phyloP scores from a whole-genome alignment of 2,329 filamentous ascomycete species.

The Chrysoporthe austroafricana region DNA sequence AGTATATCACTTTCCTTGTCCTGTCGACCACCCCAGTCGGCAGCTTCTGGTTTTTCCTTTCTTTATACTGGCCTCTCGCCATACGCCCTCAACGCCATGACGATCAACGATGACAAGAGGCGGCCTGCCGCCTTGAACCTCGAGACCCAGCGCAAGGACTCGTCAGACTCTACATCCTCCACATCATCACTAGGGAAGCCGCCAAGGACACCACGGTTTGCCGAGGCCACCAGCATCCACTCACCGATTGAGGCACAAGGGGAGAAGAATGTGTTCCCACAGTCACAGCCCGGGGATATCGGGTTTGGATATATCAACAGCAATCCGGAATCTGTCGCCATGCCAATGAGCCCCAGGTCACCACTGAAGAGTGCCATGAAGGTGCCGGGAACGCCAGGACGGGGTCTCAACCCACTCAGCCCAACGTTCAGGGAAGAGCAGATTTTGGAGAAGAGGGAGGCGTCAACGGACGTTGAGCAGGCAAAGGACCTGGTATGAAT shows the following conservation, averaged over 20 bases:
- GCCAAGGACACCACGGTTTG: slow-evolving; percentile 77
- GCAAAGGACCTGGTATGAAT: slow-evolving; percentile 80
- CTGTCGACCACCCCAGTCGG: slow-evolving; percentile 16
- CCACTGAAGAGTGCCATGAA: slow-evolving; percentile 90
- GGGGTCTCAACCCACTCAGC: slow-evolving; percentile 79
- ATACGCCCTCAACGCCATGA: slow-evolving; percentile 39
- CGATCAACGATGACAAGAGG: slow-evolving; percentile 54
- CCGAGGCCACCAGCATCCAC: slow-evolving; percentile 78
- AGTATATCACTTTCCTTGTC: slow-evolving; percentile 32
- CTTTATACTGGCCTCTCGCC: slow-evolving; percentile 31
- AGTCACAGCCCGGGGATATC: slow-evolving; percentile 79
- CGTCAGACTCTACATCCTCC: slow-evolving; percentile 56
- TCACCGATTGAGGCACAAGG: slow-evolving; percentile 68
- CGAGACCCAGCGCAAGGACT: slow-evolving; percentile 51
- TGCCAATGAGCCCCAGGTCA: slow-evolving; percentile 71
- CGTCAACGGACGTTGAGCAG: slow-evolving; percentile 82
- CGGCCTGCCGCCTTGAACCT: slow-evolving; percentile 61
- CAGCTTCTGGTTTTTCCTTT: slow-evolving; percentile 22
- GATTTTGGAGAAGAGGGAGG: slow-evolving; percentile 82
- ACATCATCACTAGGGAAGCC: slow-evolving; percentile 62
- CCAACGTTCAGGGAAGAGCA: slow-evolving; percentile 92
- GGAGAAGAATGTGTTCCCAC: slow-evolving; percentile 58
- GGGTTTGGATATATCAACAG: slow-evolving; percentile 88
- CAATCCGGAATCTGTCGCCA: slow-evolving; percentile 59
- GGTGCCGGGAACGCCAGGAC: slow-evolving; percentile 79